These are phyloP conservation scores for Xylariales sp. DNA, from an alignment of 2,329 filamentous ascomycete genomes.

Conservation along the genomic window DNA sequence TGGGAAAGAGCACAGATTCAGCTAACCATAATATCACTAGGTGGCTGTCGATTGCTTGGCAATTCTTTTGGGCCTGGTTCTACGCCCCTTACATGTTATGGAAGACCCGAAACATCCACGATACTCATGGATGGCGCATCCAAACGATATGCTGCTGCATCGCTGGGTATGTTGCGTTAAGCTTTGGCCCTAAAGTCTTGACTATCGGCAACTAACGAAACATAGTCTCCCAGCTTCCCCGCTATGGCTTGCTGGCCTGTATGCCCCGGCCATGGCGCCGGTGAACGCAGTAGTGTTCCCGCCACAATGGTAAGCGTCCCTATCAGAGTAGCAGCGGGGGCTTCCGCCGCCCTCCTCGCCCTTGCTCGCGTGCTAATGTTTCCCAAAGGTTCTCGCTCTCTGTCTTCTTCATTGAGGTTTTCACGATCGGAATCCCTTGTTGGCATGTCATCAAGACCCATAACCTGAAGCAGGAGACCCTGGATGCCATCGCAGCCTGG, in stretches of 20 bases:
- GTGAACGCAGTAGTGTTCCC: conserved; percentile 55
- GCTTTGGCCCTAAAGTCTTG: too few species aligned
- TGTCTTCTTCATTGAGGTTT: conserved; percentile 59
- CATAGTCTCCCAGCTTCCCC: conserved; percentile 58
- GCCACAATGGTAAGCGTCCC: conserved; percentile 53
- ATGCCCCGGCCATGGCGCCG: conserved; percentile 43
- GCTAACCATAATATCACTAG: conserved; percentile 23
- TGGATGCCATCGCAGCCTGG: conserved; percentile 45
- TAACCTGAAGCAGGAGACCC: conserved; percentile 40
- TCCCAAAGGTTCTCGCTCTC: conserved; percentile 49
- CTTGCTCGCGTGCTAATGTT: background rate
- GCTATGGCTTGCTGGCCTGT: conserved; percentile 61
- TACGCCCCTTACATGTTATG: conserved; percentile 59
- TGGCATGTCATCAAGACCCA: conserved; percentile 48
- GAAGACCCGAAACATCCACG: conserved; percentile 55
- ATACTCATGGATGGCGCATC: conserved; percentile 62
- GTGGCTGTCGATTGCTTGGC: conserved; percentile 62
- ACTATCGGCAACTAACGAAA: background rate
- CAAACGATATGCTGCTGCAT: conserved; percentile 54
- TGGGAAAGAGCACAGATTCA: too few species aligned
- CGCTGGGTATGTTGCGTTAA: conserved; percentile 39
- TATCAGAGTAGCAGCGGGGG: too few species aligned
- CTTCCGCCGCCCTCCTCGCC: too few species aligned
- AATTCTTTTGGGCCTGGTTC: conserved; percentile 59
- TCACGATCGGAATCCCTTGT: conserved; percentile 60